Evolutionary conservation across 768 basidiomycete species (phyloP), one percentile per base, ranked within the genome.

Genomic region (Mrakia gelida): DNA sequence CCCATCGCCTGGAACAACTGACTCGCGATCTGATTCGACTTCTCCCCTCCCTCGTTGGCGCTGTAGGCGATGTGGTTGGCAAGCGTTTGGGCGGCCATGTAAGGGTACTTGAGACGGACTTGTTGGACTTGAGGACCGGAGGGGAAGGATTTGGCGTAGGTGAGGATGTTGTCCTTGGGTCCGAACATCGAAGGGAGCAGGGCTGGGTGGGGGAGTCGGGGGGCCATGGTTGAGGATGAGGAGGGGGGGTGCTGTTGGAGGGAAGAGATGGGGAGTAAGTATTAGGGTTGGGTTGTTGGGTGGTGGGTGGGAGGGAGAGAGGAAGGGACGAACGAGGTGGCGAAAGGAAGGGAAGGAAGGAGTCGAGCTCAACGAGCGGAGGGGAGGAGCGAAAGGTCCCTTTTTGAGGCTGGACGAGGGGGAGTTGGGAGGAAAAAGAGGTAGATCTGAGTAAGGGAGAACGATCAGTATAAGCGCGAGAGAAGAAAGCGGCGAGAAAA

Each of bases 51-150:
- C 16, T 30, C 21, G 16, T 18, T 32, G 23, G 68, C 54, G 45
- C 68, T 43, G 32, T 67, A 21, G 6, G 56, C 43, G 34, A 78
- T 74, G 45, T 61, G 34, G 30, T 78, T 72, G 1, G 77, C 77
- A 10, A 78, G 56, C 38, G 62, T 49, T 34, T 78, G 72, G 16
- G 77, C 72, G 28, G 71, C 52, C 71, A 78, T 38, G 72, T 78
- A 78, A 10, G 77, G 72, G 77, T 78, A 78, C 63, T 78, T 78
- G 43, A 78, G 71, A 34, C 77, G 77, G 18, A 63, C 61, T n/a
- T 78, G 77, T 13, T 78, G 72, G 30, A 78, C 34, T 38, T 68
- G 62, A 10, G 77, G 77, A 15, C 77, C 77, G 1, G 77, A 78
- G 26, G 77, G 77, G 67, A 73, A 78, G 62, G 21, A 59, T 13